Evolutionary conservation across 2,329 filamentous ascomycete species (phyloP).

Genomic region (Phialophora tarda): DNA sequence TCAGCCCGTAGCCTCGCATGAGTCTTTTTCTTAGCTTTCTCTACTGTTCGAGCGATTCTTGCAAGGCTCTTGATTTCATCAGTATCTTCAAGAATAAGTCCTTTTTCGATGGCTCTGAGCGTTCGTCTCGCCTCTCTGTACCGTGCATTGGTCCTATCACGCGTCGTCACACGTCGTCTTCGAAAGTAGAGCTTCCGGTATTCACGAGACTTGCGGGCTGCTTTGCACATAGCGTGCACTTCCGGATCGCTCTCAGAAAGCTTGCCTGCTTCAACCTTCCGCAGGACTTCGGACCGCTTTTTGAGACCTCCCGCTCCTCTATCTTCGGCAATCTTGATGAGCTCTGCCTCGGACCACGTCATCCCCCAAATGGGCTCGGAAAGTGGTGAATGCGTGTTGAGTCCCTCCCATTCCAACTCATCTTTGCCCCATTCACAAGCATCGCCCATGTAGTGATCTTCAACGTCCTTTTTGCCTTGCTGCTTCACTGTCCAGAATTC

Average conservation of each 20-base stretch:
- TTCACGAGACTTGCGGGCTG: no score
- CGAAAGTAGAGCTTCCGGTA: no score
- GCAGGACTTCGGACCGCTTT: background rate
- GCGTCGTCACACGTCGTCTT: background rate
- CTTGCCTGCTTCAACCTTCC: background rate
- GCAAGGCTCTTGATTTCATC: background rate
- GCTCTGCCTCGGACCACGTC: background rate
- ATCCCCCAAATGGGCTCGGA: conserved; percentile 13
- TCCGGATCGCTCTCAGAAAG: background rate
- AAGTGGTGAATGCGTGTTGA: no score
- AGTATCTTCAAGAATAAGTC: background rate
- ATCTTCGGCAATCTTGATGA: background rate
- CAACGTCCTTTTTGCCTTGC: no score
- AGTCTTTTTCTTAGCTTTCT: background rate
- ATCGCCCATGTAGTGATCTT: no score
- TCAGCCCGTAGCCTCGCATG: background rate
- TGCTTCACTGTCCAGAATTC: no score
- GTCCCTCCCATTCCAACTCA: no score
- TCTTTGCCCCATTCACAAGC: no score
- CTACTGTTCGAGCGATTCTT: background rate
- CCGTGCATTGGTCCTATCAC: background rate
- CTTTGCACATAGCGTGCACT: background rate
- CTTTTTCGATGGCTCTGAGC: background rate
- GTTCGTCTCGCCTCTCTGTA: background rate
- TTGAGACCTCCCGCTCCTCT: background rate